A percentile compares a stretch with the other conserved stretches of the same genome.
Conservation (phyloP, 179 eudicot genomes). For the Monotropa hypopitys region DNA sequence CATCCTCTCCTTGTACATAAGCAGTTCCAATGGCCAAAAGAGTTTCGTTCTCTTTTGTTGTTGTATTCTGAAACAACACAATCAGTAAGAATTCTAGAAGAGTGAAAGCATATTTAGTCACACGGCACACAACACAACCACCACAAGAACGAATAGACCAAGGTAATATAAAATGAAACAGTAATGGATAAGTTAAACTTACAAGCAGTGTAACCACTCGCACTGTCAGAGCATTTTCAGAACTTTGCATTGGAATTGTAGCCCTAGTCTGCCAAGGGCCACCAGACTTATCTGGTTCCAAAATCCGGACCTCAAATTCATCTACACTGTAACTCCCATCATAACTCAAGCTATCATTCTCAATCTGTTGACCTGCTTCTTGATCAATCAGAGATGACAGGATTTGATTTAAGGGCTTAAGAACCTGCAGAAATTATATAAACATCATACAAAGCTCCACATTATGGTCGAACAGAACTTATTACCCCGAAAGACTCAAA, state of each 20-base stretch:
- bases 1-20: conserved; percentile 98
- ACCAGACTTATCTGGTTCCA: conserved; percentile 85
- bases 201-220: conserved; percentile 83
- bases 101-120: not conserved
- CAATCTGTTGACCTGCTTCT: conserved; percentile 79
- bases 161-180: not conserved
- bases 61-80: conserved; percentile 51
- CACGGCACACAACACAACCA: not conserved
- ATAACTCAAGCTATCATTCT: conserved; percentile 50
- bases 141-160: not conserved
- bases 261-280: conserved; percentile 90
- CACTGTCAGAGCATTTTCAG: conserved; percentile 89
- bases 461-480: not conserved
- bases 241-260: conserved; percentile 85
- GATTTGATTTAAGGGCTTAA: conserved; percentile 87
- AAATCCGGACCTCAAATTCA: conserved; percentile 82
- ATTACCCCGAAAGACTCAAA: not conserved
- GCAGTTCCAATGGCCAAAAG: conserved; percentile 96
- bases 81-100: not conserved
- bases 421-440: conserved; percentile 35
- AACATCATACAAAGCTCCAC: not conserved
- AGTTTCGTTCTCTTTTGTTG: conserved; percentile 77
- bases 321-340: conserved; percentile 77
- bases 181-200: conserved; percentile 20
- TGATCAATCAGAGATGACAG: conserved; percentile 80